phyloP scores from a whole-genome alignment of 78 protist genomes.

The Dictyostelium firmibasis region DNA sequence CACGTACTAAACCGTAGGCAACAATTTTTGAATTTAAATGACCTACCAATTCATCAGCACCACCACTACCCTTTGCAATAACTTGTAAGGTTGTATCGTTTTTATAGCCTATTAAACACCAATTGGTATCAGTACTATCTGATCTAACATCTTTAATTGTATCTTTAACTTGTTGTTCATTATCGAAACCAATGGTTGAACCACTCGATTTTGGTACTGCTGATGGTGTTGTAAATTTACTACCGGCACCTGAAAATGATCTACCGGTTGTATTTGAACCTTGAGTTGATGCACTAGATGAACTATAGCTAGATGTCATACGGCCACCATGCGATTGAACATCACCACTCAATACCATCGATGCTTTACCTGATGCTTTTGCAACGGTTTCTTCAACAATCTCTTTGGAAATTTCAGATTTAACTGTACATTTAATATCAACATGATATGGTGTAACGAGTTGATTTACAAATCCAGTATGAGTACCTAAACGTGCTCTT shows the following conservation, averaged over 20 bases:
- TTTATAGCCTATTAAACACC: conserved; percentile 63
- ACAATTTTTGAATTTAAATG: conserved; percentile 40
- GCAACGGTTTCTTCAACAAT: conserved; percentile 41
- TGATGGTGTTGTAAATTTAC: conserved; percentile 22
- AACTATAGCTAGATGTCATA: background rate
- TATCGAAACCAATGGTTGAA: background rate
- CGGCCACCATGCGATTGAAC: background rate
- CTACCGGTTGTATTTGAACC: background rate
- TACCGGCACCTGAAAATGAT: conserved; percentile 9
- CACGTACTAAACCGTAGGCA: conserved; percentile 77
- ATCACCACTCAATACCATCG: conserved; percentile 20
- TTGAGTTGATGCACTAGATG: background rate
- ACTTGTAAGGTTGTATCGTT: conserved; percentile 42
- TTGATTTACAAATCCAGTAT: conserved; percentile 39
- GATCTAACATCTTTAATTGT: conserved; percentile 66
- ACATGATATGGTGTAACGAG: conserved; percentile 78
- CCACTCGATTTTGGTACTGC: conserved; percentile 48
- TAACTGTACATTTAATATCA: conserved; percentile 44
- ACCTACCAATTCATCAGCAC: conserved; percentile 45
- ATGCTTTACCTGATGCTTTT: conserved; percentile 47
- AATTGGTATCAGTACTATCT: conserved; percentile 41
- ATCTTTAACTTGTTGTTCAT: conserved; percentile 4
- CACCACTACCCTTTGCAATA: conserved; percentile 49
- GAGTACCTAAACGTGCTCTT: conserved; percentile 76
- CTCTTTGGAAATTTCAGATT: conserved; percentile 50